Percentiles rank a stretch among this genome's conserved stretches.
phyloP scores from a whole-genome alignment of 352 stramenopile species.

The Elongisporangium prolatum region DNA sequence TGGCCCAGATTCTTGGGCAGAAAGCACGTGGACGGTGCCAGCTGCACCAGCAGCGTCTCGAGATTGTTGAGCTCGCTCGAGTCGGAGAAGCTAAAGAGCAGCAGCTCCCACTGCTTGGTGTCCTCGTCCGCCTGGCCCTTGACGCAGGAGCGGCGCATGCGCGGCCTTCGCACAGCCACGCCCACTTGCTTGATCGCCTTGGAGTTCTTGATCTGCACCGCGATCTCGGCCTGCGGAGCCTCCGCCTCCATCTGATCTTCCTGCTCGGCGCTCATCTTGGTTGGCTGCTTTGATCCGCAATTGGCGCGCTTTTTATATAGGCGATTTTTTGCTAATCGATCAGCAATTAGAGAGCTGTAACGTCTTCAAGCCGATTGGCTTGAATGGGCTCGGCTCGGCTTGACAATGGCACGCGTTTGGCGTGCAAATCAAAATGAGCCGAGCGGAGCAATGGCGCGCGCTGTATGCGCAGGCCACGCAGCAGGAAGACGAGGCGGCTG shows the following conservation, averaged over 20 bases:
- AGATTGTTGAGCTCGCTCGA: constrained; percentile 81
- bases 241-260: constrained; percentile 11
- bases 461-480: constrained; percentile 17
- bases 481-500: constrained; percentile 8
- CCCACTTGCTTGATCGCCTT: constrained; percentile 83
- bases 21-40: constrained; percentile 72
- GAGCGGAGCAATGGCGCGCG: constrained; percentile 7
- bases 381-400: neutral
- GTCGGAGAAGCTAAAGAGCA: constrained; percentile 79
- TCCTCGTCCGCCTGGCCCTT: constrained; percentile 67
- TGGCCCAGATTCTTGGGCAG: constrained; percentile 53
- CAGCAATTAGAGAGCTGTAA: neutral
- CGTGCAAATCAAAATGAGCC: neutral
- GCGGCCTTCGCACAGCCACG: constrained; percentile 67
- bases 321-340: constrained; percentile 4
- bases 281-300: neutral
- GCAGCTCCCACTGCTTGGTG: constrained; percentile 80
- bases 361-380: constrained; percentile 3
- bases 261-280: constrained; percentile 34
- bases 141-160: constrained; percentile 66
- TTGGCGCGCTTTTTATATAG: constrained; percentile 1
- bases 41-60: constrained; percentile 79
- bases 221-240: constrained; percentile 50
- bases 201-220: constrained; percentile 72
- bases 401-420: neutral